Evolutionary conservation across 371 early-diverging fungal genomes (phyloP).

Genomic region (Mucor indicus): DNA sequence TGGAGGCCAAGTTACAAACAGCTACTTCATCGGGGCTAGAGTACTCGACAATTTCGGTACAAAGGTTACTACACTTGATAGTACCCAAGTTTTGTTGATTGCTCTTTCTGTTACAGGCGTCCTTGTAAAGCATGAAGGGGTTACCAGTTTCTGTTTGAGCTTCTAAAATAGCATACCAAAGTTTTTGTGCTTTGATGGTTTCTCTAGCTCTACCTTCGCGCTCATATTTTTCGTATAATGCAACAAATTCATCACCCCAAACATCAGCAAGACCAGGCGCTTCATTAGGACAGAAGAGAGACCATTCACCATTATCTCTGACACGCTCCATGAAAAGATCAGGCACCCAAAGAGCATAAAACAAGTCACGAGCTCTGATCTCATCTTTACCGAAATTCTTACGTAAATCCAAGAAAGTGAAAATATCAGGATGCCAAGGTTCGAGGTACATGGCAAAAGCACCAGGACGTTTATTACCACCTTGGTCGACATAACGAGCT

Average conservation of each 20-base stretch:
- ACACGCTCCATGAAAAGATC: conserved; percentile 97
- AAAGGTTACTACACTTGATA: conserved; percentile 85
- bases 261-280: conserved; percentile 83
- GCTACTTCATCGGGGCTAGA: conserved; percentile 95
- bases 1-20: conserved; percentile 97
- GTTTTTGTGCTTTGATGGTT: conserved; percentile 89
- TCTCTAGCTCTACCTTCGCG: conserved; percentile 71
- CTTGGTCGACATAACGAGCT: conserved; percentile 94
- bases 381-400: conserved; percentile 98
- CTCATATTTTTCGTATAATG: conserved; percentile 81
- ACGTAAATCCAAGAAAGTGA: conserved; percentile 90
- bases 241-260: conserved; percentile 91
- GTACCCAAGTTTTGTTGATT: conserved; percentile 98
- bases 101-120: conserved; percentile 94
- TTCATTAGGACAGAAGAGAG: conserved; percentile 92
- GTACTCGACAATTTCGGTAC: conserved; percentile 96
- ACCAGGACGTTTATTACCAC: conserved; percentile 95
- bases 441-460: conserved; percentile 96
- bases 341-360: conserved; percentile 94
- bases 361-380: conserved; percentile 90
- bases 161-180: conserved; percentile 95
- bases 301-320: conserved; percentile 88
- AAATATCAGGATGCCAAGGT: conserved; percentile 97
- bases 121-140: conserved; percentile 97
- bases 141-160: conserved; percentile 97